phyloP scores from a whole-genome alignment of 1,284 basidiomycete species.

The Moniliella sp. region DNA sequence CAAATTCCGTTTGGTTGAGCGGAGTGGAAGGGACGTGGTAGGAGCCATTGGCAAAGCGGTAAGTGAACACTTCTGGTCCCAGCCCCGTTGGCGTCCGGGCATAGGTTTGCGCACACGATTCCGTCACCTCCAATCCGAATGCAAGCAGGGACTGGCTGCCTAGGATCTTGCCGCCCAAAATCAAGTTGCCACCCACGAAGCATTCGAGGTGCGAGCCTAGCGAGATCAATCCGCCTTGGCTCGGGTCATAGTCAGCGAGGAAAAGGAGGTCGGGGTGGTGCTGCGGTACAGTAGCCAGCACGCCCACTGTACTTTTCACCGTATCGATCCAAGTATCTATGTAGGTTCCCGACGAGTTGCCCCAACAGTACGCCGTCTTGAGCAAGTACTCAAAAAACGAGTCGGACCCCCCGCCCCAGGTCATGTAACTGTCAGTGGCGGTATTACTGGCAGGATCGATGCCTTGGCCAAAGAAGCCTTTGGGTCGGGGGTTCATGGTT shows the following conservation, averaged over 20 bases:
- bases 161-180: constrained; percentile 18
- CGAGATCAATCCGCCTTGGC: constrained; percentile 9
- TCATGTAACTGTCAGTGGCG: constrained; percentile 11
- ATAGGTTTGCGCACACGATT: constrained; percentile 14
- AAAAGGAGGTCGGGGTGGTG: constrained; percentile 6
- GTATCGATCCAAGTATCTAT: constrained; percentile 14
- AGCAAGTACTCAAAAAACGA: constrained; percentile 23
- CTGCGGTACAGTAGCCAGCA: constrained; percentile 11
- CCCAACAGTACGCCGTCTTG: constrained; percentile 17
- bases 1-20: constrained; percentile 1
- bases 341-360: constrained; percentile 7
- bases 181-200: constrained; percentile 21
- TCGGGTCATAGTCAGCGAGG: constrained; percentile 12
- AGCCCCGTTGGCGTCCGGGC: constrained; percentile 12
- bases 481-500: constrained; percentile 8
- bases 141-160: constrained; percentile 4
- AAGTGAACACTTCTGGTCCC: constrained; percentile 18
- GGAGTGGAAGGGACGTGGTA: constrained; percentile 9
- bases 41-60: constrained; percentile 6
- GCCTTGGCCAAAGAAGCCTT: constrained; percentile 8
- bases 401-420: constrained; percentile 24
- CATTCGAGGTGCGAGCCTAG: constrained; percentile 17
- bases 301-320: constrained; percentile 9
- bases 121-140: constrained; percentile 13
- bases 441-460: constrained; percentile 5